Evolutionary conservation across 2,329 filamentous ascomycete species (phyloP).

Genomic region (Cladophialophora psammophila): DNA sequence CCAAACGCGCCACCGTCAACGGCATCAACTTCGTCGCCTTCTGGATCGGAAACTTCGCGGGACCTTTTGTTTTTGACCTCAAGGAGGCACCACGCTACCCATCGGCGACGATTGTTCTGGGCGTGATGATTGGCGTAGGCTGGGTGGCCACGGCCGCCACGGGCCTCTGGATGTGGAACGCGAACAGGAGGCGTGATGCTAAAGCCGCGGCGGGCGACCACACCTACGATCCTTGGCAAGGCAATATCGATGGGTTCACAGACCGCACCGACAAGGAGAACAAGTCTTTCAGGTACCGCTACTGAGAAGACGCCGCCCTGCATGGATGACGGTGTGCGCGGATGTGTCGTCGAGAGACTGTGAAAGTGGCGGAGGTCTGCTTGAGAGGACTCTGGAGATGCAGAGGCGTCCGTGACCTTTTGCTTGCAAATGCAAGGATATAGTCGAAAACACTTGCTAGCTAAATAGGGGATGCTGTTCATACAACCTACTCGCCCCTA

Average conservation of each 20-base stretch:
- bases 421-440: neutral
- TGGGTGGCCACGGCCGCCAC: conserved; percentile 4
- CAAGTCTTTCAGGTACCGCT: conserved; percentile 46
- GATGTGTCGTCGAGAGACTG: neutral
- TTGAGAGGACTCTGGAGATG: neutral
- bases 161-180: conserved; percentile 5
- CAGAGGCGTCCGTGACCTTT: neutral
- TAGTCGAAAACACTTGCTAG: conserved; percentile 12
- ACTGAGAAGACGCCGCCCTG: conserved; percentile 33
- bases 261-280: conserved; percentile 47
- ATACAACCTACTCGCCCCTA: no score
- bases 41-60: conserved; percentile 58
- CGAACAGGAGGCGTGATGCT: conserved; percentile 1
- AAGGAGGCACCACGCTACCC: conserved; percentile 56
- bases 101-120: conserved; percentile 46
- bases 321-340: neutral
- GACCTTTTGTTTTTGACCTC: conserved; percentile 56
- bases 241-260: conserved; percentile 44
- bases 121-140: neutral
- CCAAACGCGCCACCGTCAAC: conserved; percentile 45
- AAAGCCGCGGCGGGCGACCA: conserved; percentile 2
- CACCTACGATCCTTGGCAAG: conserved; percentile 5
- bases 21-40: conserved; percentile 54
- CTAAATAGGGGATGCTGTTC: neutral
- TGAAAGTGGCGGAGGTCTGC: neutral